Percentiles rank a stretch among this genome's conserved stretches.
Conservation (phyloP, 441 rosid genomes). For the Croton laevigatus region DNA sequence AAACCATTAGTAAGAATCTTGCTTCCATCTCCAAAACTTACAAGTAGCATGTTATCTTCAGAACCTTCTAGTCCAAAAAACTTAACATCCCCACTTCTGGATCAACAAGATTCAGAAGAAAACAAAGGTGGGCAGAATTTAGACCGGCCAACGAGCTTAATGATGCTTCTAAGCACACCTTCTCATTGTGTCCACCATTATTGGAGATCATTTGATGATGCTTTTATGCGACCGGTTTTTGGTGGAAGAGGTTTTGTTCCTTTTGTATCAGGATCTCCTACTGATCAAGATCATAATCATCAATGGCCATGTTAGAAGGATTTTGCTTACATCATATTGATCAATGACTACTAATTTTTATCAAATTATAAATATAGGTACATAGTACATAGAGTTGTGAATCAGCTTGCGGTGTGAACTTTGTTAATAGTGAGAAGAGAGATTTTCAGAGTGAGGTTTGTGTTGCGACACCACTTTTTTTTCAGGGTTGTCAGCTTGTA, state of each 20-base stretch:
- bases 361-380: slow-evolving; percentile 13
- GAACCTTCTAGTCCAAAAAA: slow-evolving; percentile 60
- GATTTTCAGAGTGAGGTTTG: slow-evolving; percentile 22
- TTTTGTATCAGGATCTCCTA: slow-evolving; percentile 55
- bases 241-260: slow-evolving; percentile 80
- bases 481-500: slow-evolving; percentile 22
- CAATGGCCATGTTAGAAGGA: slow-evolving; percentile 40
- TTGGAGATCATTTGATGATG: slow-evolving; percentile 69
- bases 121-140: slow-evolving; percentile 29
- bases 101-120: slow-evolving; percentile 33
- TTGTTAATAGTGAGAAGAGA: slow-evolving; percentile 13
- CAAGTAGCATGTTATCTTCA: slow-evolving; percentile 37
- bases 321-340: neutral
- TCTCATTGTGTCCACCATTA: slow-evolving; percentile 68
- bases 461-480: slow-evolving; percentile 28
- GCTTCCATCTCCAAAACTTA: slow-evolving; percentile 55
- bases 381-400: slow-evolving; percentile 17
- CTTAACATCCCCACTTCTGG: slow-evolving; percentile 49
- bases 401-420: slow-evolving; percentile 37
- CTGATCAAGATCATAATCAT: slow-evolving; percentile 35
- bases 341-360: slow-evolving; percentile 26
- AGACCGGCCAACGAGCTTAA: slow-evolving; percentile 33
- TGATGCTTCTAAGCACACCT: slow-evolving; percentile 56
- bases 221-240: slow-evolving; percentile 83
- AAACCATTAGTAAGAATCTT: slow-evolving; percentile 71